Evolutionary conservation across 2,329 filamentous ascomycete genomes (phyloP), one percentile per base, ranked within the genome.

Genomic region (Alternaria burnsii): DNA sequence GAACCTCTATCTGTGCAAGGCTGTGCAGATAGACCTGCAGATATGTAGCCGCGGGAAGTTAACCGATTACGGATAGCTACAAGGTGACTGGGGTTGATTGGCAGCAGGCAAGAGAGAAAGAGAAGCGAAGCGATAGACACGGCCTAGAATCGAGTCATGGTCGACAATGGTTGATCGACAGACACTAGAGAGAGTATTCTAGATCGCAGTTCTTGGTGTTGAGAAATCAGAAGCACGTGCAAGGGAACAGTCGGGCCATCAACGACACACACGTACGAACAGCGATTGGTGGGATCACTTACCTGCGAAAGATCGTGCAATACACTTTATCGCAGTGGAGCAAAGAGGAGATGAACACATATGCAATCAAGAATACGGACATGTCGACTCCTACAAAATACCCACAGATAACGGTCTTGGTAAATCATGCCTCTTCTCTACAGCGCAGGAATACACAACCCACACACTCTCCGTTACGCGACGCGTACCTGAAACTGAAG

Each of bases 21-120:
- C 57, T 56, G 44, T 59, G 57, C 57, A 55, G 56, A 38, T 38
- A 55, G 32, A 55, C 34, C 26, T 54, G 62, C 62, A 65, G 62
- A 64, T 54, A 64, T 64, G 61, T 62, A 62, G 50, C 55, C 59
- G 62, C 62, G 62, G 62, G 59, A 65, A 59, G 59, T 59, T 55
- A 51, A 50, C 57, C 43, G 52, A 42, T 59, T 59, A 40, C 34
- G 52, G 57, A 42, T 55, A 50, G 52, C 57, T 44, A 44, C 44
- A 26, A 43, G 24, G 44, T 46, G 56, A 55, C 51, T 51, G 51
- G 32, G 40, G 38, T 55, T 55, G 52, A 50, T 56, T 56, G 28
- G 54, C 44, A 47, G 18, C 38, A 55, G 38, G 44, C 46, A 50
- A 50, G 32, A 50, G 40, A 44, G 22, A 26, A 20, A 46, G 9